Conservation (phyloP, 805 yeast species). For the Cyberlindnera euphorbiae region DNA sequence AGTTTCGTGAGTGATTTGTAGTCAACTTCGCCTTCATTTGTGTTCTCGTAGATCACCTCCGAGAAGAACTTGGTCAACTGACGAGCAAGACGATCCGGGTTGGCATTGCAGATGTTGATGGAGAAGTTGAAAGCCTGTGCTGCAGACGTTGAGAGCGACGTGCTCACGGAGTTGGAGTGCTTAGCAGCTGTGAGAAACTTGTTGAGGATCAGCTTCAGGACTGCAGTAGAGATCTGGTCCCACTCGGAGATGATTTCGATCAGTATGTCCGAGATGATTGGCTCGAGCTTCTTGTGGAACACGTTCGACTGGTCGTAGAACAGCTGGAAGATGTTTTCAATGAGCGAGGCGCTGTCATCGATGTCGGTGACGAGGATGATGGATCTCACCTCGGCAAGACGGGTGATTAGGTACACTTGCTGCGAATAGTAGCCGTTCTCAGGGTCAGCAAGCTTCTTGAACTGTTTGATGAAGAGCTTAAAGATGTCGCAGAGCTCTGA, state of each 20-base stretch:
- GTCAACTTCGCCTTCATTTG: slow-evolving; percentile 21
- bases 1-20: slow-evolving; percentile 49
- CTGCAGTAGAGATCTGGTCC: slow-evolving; percentile 54
- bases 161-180: slow-evolving; percentile 13
- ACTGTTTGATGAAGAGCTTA: slow-evolving; percentile 58
- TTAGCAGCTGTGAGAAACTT: slow-evolving; percentile 40
- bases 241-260: slow-evolving; percentile 72
- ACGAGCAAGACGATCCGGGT: slow-evolving; percentile 70
- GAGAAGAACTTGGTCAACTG: slow-evolving; percentile 75
- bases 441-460: slow-evolving; percentile 48
- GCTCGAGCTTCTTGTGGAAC: slow-evolving; percentile 51
- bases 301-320: slow-evolving; percentile 52
- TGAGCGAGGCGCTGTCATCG: slow-evolving; percentile 52
- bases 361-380: slow-evolving; percentile 72
- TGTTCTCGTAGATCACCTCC: slow-evolving; percentile 54
- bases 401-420: slow-evolving; percentile 58
- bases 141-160: slow-evolving; percentile 15
- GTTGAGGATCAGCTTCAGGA: slow-evolving; percentile 59
- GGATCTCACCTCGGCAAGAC: slow-evolving; percentile 71
- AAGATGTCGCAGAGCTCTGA: slow-evolving; percentile 60
- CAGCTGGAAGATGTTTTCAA: slow-evolving; percentile 51
- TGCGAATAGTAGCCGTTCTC: slow-evolving; percentile 60
- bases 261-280: slow-evolving; percentile 63
- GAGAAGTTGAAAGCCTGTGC: slow-evolving; percentile 61
- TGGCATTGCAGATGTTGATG: slow-evolving; percentile 60